A percentile compares a stretch with the other conserved stretches of the same genome.
Conservation (phyloP, 768 basidiomycete genomes). For the Lactifluus volemus region DNA sequence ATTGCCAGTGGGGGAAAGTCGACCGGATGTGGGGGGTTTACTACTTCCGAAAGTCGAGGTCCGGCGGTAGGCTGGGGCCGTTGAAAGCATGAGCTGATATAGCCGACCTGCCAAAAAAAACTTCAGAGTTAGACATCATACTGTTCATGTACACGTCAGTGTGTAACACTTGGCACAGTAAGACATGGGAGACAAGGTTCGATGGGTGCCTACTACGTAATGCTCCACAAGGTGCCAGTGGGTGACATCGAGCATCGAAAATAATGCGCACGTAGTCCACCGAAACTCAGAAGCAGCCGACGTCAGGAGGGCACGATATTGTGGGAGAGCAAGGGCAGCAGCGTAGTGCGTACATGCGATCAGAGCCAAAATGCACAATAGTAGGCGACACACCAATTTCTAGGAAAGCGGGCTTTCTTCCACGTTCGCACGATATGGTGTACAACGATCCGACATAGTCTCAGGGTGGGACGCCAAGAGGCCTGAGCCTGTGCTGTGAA, state of each 20-base stretch:
- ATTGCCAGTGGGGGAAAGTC: too few species aligned
- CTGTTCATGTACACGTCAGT: not conserved
- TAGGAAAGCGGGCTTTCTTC: not conserved
- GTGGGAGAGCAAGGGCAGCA: not conserved
- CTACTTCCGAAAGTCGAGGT: too few species aligned
- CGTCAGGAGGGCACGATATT: not conserved
- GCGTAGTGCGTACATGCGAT: not conserved
- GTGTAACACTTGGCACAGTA: not conserved
- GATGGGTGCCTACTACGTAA: not conserved
- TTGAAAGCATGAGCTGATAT: not conserved
- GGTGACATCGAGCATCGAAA: not conserved
- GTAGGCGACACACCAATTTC: not conserved
- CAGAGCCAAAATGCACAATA: not conserved
- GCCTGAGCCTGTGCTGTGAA: not conserved
- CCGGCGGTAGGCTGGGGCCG: not conserved
- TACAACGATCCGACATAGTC: not conserved
- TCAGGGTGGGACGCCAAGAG: not conserved
- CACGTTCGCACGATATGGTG: not conserved
- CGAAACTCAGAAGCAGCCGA: not conserved
- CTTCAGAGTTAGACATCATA: not conserved
- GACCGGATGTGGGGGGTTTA: too few species aligned
- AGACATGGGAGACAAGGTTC: not conserved
- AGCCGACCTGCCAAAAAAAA: not conserved
- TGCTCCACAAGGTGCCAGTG: not conserved
- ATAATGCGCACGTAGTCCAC: not conserved